Evolutionary conservation across 2,329 filamentous ascomycete species (phyloP).

Genomic region (Hypoxylon sp.): DNA sequence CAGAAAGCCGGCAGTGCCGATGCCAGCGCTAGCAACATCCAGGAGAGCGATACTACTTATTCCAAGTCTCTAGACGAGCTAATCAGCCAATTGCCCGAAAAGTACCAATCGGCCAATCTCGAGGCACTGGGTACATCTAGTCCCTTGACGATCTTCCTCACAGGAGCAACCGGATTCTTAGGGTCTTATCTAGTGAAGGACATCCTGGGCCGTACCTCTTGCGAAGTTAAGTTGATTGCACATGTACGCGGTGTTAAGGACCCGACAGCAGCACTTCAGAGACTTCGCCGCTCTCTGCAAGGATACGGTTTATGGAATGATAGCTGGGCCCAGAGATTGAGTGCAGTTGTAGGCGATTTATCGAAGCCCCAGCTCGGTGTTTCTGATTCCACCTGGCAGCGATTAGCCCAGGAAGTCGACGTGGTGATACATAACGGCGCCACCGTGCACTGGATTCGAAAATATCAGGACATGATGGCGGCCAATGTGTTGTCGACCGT

Average conservation of each 20-base stretch:
- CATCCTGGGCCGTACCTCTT: conserved; percentile 73
- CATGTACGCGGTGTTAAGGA: conserved; percentile 80
- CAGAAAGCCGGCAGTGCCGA: conserved; percentile 28
- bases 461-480: conserved; percentile 78
- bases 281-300: conserved; percentile 76
- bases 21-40: conserved; percentile 37
- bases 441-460: conserved; percentile 83
- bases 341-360: conserved; percentile 80
- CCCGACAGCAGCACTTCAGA: conserved; percentile 70
- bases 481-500: conserved; percentile 88
- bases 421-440: conserved; percentile 88
- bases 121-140: conserved; percentile 34
- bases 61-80: conserved; percentile 65
- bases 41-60: conserved; percentile 62
- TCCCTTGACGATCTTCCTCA: conserved; percentile 78
- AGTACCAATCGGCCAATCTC: conserved; percentile 55
- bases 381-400: conserved; percentile 74
- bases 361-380: conserved; percentile 81
- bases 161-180: conserved; percentile 91
- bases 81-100: conserved; percentile 57
- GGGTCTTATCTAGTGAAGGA: conserved; percentile 85
- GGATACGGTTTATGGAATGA: conserved; percentile 86
- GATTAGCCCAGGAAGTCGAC: conserved; percentile 76
- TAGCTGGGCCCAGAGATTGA: conserved; percentile 75
- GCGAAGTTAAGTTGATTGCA: conserved; percentile 75